These are phyloP conservation scores for Bacterosira constricta DNA, from an alignment of 108 stramenopile species.

Conservation along the genomic window DNA sequence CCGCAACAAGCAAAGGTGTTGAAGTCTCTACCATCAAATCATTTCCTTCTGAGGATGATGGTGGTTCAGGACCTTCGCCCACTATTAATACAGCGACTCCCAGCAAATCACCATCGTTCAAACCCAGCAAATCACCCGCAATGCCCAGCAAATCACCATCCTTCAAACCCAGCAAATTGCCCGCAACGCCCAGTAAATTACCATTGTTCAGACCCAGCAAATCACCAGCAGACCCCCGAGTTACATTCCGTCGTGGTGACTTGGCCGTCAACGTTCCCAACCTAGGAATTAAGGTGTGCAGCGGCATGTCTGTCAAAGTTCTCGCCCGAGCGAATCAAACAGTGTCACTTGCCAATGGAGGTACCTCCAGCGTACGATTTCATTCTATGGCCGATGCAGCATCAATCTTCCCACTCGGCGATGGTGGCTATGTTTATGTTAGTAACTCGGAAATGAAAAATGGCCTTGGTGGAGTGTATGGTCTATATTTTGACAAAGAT, in stretches of 20 bases:
- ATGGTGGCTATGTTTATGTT: conserved; percentile 44
- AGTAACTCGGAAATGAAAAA: conserved; percentile 26
- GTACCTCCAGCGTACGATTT: not conserved
- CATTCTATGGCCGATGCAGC: conserved; percentile 34
- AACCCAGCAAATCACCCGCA: no score
- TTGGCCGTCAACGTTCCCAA: not conserved
- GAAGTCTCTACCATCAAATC: not conserved
- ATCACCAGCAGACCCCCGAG: not conserved
- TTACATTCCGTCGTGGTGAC: not conserved
- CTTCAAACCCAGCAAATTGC: no score
- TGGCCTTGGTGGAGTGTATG: conserved; percentile 16
- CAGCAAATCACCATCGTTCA: not conserved
- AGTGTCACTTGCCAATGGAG: not conserved
- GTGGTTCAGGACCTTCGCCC: no score
- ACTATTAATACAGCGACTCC: not conserved
- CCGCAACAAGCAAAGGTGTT: no score
- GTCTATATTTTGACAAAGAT: conserved; percentile 20
- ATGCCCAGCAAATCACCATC: not conserved
- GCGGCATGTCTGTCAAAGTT: not conserved
- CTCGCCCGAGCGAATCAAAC: not conserved
- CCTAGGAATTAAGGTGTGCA: conserved; percentile 5
- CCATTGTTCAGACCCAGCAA: no score
- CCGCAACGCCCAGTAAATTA: not conserved
- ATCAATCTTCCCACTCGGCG: conserved; percentile 5
- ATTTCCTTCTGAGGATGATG: no score